Base-by-base conservation (phyloP, 1,284 basidiomycete genomes). In the Rhodotorula sp. region DNA sequence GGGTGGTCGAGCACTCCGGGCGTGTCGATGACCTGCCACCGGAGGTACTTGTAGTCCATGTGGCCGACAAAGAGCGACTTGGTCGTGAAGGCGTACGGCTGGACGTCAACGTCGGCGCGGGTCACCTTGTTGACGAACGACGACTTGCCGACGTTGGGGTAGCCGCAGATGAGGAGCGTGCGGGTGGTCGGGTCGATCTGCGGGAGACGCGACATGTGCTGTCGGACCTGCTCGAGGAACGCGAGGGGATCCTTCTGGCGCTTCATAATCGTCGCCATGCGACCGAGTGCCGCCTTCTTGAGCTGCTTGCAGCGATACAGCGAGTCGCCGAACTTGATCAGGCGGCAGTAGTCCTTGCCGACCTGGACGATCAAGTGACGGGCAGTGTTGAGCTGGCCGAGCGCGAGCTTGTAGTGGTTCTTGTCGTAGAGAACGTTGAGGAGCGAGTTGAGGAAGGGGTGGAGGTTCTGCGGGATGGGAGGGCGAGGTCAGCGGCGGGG, bases 101-200 rank as follows among this genome's bases (percentile, higher is more conserved):
- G 94, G 46, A 97, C 94, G 80, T 97, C 94, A 76, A 97, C 94
- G 79, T 97, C 94, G 70, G 94, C 94, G 64, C 94, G 88, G 36
- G 94, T 96, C 78, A 97, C 90, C 82, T 97, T 97, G 87, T 97
- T 97, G 79, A 97, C 92, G 82, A 97, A 97, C 48, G 91, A 94
- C 24, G 91, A 94, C 83, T 97, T 97, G 72, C 94, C 94, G 79
- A 97, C 94, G 79, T 97, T 97, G 39, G 94, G 94, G 83, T 97
- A 97, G 59, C 94, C 94, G 78, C 94, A 97, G 77, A 97, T 90
- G 73, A 97, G 86, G 64, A 97, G 88, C 0, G 94, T 97, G 64
- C 94, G 89, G n/a, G 94, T 96, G 81, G 91, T 95, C 47, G 94
- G 94, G 79, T 94, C 92, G 82, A 97, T 97, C 34, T 91, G 88